Conservation (phyloP, 2,329 filamentous ascomycete species). For the Penicillium brasilianum region DNA sequence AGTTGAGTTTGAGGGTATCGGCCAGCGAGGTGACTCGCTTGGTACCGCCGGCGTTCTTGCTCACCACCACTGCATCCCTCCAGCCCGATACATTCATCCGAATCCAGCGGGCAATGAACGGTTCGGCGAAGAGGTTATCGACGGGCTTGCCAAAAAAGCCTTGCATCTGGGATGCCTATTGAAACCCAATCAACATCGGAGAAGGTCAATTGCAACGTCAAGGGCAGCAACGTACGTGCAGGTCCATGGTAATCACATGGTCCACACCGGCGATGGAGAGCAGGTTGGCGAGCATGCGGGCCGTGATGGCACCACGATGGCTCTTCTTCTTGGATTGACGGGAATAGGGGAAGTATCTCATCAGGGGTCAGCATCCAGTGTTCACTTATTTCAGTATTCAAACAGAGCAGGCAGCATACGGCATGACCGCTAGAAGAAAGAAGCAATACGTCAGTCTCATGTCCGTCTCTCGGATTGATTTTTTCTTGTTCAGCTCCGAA, state of each 20-base stretch:
- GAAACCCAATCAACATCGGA: constrained; percentile 27
- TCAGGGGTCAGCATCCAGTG: constrained; percentile 44
- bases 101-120: constrained; percentile 94
- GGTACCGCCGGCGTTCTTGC: constrained; percentile 96
- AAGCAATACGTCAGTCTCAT: constrained; percentile 24
- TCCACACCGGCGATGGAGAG: constrained; percentile 92
- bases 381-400: constrained; percentile 28
- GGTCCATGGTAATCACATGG: constrained; percentile 95
- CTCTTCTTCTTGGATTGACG: constrained; percentile 99
- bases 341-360: constrained; percentile 93
- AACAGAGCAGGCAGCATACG: constrained; percentile 48
- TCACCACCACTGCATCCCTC: constrained; percentile 90
- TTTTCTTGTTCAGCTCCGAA: too few species aligned
- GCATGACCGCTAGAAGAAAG: constrained; percentile 49
- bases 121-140: constrained; percentile 95
- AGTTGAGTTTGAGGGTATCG: constrained; percentile 95
- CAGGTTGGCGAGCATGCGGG: constrained; percentile 94
- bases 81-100: constrained; percentile 84
- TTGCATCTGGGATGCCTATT: constrained; percentile 89
- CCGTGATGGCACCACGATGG: constrained; percentile 93
- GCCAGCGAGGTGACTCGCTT: constrained; percentile 96
- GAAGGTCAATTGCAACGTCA: constrained; percentile 6
- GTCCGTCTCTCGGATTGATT: too few species aligned
- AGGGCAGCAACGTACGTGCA: constrained; percentile 66
- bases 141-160: constrained; percentile 98